Evolutionary conservation across 2,329 filamentous ascomycete species (phyloP).

Genomic region (Penicillium sp.): DNA sequence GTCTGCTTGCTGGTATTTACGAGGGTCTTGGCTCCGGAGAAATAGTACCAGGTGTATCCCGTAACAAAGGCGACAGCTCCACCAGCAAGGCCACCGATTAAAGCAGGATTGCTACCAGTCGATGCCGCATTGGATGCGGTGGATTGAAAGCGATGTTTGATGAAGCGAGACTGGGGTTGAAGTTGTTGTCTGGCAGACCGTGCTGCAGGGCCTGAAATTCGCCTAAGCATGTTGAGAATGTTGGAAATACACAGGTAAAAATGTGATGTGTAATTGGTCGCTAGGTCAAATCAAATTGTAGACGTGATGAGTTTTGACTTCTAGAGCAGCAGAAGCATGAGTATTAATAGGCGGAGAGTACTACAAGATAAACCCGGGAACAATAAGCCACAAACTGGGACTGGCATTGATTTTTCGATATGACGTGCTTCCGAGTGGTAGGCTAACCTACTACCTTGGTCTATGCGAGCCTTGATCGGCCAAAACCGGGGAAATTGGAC

Average conservation of each 20-base stretch:
- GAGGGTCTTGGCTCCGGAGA: constrained; percentile 51
- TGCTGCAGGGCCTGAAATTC: neutral
- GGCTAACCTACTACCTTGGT: neutral
- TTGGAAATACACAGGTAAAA: neutral
- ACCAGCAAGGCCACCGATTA: constrained; percentile 52
- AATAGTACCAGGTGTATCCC: constrained; percentile 55
- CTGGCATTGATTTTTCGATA: neutral
- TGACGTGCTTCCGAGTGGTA: neutral
- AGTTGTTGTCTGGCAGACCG: neutral
- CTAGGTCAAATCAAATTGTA: too few species aligned
- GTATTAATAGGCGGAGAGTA: neutral
- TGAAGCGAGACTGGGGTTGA: neutral
- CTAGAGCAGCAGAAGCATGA: neutral
- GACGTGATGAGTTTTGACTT: too few species aligned
- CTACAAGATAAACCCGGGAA: too few species aligned
- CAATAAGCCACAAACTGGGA: neutral
- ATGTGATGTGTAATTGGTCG: neutral
- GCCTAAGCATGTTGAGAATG: neutral
- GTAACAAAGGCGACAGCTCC: constrained; percentile 48
- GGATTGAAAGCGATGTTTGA: neutral
- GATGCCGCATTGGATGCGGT: neutral
- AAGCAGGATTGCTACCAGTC: constrained; percentile 26
- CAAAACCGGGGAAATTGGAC: neutral
- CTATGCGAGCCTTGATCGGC: neutral
- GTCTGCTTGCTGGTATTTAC: constrained; percentile 55